phyloP scores from a whole-genome alignment of 2,329 filamentous ascomycete genomes.

The Diplodia corticola region DNA sequence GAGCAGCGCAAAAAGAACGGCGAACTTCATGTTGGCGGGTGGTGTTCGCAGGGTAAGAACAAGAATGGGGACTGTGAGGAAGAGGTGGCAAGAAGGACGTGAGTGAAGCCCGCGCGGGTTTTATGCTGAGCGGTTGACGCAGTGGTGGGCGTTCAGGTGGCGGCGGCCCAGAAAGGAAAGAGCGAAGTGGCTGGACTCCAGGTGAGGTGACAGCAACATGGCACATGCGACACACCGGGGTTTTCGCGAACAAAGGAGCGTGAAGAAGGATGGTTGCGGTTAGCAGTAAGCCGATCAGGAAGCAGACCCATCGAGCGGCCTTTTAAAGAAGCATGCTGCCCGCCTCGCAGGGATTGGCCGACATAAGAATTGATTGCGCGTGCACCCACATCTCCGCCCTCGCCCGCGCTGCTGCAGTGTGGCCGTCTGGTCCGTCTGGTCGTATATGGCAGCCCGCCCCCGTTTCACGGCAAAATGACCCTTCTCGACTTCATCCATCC shows the following conservation, averaged over 20 bases:
- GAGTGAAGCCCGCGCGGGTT: neutral
- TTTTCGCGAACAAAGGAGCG: constrained; percentile 6
- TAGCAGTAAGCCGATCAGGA: constrained; percentile 1
- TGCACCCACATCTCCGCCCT: constrained; percentile 3
- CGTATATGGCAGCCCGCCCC: neutral
- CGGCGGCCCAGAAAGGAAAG: neutral
- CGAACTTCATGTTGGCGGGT: constrained; percentile 7
- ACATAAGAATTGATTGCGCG: neutral
- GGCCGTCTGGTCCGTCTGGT: neutral
- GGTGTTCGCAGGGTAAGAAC: neutral
- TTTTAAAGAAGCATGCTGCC: neutral
- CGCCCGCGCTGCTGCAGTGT: neutral
- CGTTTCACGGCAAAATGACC: constrained; percentile 11
- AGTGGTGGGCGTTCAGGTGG: neutral
- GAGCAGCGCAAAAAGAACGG: neutral
- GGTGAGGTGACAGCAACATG: constrained; percentile 1
- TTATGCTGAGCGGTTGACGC: neutral
- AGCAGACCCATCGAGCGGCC: neutral
- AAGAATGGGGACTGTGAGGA: neutral
- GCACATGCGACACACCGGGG: constrained; percentile 7
- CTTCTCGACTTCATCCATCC: neutral
- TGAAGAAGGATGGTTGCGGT: constrained; percentile 16
- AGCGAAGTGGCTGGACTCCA: constrained; percentile 10
- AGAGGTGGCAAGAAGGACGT: neutral
- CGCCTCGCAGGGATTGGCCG: neutral